Conservation (phyloP, 1,284 basidiomycete genomes). For the Ceratobasidium sp. region DNA sequence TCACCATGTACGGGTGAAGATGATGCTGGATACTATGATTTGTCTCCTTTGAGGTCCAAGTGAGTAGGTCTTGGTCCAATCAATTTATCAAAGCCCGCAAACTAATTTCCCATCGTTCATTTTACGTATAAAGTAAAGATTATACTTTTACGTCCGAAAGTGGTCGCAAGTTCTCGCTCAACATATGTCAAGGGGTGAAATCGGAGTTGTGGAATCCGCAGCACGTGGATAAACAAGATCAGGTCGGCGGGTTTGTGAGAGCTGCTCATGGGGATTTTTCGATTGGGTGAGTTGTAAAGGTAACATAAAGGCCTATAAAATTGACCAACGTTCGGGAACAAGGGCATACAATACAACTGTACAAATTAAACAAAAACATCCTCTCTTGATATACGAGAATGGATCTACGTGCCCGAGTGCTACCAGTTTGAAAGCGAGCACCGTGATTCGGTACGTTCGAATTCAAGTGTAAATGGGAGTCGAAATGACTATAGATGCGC, state of each 20-base stretch:
- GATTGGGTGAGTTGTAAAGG: slow-evolving; percentile 62
- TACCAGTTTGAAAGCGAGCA: slow-evolving; percentile 66
- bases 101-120: slow-evolving; percentile 29
- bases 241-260: slow-evolving; percentile 72
- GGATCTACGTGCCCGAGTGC: slow-evolving; percentile 71
- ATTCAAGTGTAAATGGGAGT: slow-evolving; percentile 50
- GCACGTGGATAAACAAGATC: slow-evolving; percentile 65
- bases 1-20: slow-evolving; percentile 41
- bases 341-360: slow-evolving; percentile 75
- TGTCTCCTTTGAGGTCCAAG: slow-evolving; percentile 43
- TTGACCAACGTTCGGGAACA: not conserved
- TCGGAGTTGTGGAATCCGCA: slow-evolving; percentile 71
- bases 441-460: slow-evolving; percentile 71
- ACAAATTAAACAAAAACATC: slow-evolving; percentile 63
- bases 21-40: slow-evolving; percentile 39
- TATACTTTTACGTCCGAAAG: slow-evolving; percentile 66
- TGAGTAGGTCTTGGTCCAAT: slow-evolving; percentile 11
- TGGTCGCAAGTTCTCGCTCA: slow-evolving; percentile 67
- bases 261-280: slow-evolving; percentile 75
- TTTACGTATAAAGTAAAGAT: slow-evolving; percentile 66
- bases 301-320: not conserved
- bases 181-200: slow-evolving; percentile 71
- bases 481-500: slow-evolving; percentile 61
- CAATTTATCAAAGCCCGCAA: slow-evolving; percentile 17
- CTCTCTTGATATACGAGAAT: slow-evolving; percentile 66